Percentiles rank a stretch among this genome's conserved stretches.
Conservation (phyloP, 2,329 filamentous ascomycete species). For the Hymenoscyphus linearis region DNA sequence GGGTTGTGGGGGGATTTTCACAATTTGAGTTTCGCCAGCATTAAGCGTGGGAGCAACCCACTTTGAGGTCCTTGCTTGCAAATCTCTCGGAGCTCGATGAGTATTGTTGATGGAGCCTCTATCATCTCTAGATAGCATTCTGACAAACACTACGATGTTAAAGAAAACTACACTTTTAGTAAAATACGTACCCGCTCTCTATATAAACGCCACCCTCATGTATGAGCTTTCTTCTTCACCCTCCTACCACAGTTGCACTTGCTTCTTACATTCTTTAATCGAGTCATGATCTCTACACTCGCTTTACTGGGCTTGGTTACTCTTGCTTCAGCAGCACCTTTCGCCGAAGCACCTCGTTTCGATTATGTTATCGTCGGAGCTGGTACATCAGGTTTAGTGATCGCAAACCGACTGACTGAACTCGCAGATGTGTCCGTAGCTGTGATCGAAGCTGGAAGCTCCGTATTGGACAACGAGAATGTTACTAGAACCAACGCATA, state of each 20-base stretch:
- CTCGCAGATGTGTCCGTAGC: conserved; percentile 39
- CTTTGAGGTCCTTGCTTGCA: background rate
- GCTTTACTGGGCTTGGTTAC: background rate
- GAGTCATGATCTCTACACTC: background rate
- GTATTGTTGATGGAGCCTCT: background rate
- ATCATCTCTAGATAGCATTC: background rate
- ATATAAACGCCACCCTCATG: background rate
- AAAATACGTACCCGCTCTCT: background rate
- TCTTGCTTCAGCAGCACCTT: background rate
- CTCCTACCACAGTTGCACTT: background rate
- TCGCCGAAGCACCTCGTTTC: background rate
- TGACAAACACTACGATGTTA: background rate
- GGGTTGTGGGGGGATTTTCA: background rate
- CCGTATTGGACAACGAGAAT: conserved; percentile 32
- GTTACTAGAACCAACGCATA: conserved; percentile 10
- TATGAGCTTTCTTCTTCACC: background rate
- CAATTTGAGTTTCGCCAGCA: background rate
- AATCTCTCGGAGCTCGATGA: background rate
- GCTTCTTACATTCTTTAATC: background rate
- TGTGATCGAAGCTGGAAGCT: conserved; percentile 31
- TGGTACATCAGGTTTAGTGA: conserved; percentile 53
- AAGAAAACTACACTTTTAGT: background rate
- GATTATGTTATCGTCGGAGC: conserved; percentile 60
- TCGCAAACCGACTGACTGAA: conserved; percentile 46
- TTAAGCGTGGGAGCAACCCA: background rate